Evolutionary conservation across 192 early-diverging fungal species (phyloP), one percentile per base, ranked within the genome.

Genomic region (Umbelopsis ramanniana): DNA sequence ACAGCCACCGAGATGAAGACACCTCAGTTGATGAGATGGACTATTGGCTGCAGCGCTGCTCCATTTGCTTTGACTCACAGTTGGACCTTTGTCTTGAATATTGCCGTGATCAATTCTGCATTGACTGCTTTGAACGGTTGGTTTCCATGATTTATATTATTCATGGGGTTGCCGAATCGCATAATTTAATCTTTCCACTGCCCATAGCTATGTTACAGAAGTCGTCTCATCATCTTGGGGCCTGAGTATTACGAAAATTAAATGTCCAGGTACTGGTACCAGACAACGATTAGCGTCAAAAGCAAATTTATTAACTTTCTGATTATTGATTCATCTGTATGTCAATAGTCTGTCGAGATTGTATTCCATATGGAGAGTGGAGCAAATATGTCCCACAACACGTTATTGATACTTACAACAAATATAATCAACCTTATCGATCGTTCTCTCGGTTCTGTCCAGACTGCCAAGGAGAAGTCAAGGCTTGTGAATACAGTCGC

Each of bases 211-310:
- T 69, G 80, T 88, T 22, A 82, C 77, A 33, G 84, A 88, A 68
- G 83, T 86, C 5, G 86, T 88, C 46, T 82, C 76, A 40, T 82
- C 81, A 68, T 88, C 87, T 21, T 88, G 87, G 87, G 87, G 87
- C 21, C 77, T 88, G 14, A 74, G 76, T 55, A 77, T 86, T n/a
- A 88, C 85, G 14, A 81, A 81, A 52, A 85, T 88, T 70, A 84
- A 79, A 52, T 88, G 87, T 66, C 87, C 87, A 48, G 57, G 57
- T 63, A 63, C 33, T 29, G n/a, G 48, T 6, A 8, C 17, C 15
- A n/a, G 15, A 50, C 48, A 21, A 17, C 15, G 4, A 21, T 50
- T 50, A 21, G n/a, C 9, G 6, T 50, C 19, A 17, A 19, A 43
- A 11, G 6, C 40, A 43, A 40, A 11, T 43, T 43, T 43, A 43